phyloP scores from a whole-genome alignment of 495 filamentous ascomycete genomes.

The Neurospora sp. region DNA sequence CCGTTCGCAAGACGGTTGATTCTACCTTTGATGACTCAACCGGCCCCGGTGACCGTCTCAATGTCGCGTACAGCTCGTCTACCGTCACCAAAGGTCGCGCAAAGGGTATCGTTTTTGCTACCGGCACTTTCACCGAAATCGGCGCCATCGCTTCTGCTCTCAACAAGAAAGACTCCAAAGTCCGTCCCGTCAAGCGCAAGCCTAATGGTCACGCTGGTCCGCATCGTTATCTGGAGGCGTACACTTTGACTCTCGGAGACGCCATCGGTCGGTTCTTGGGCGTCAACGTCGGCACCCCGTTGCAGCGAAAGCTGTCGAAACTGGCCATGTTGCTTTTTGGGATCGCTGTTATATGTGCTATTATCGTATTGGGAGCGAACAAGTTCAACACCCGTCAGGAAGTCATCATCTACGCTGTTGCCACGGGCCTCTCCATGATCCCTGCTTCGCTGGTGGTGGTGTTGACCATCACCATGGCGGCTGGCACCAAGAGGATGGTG shows the following conservation, averaged over 20 bases:
- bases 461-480: conserved; percentile 66
- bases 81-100: conserved; percentile 59
- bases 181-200: conserved; percentile 48
- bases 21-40: conserved; percentile 29
- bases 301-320: conserved; percentile 69
- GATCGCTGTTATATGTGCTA: conserved; percentile 61
- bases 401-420: conserved; percentile 76
- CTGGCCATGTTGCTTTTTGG: conserved; percentile 67
- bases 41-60: conserved; percentile 53
- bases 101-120: conserved; percentile 55
- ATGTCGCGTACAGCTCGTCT: conserved; percentile 58
- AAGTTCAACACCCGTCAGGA: conserved; percentile 60
- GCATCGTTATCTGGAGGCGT: conserved; percentile 59
- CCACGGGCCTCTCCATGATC: conserved; percentile 59
- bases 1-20: conserved; percentile 26
- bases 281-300: conserved; percentile 62
- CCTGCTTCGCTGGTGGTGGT: conserved; percentile 55
- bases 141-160: conserved; percentile 65
- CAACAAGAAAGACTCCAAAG: conserved; percentile 46
- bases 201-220: conserved; percentile 48
- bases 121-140: conserved; percentile 70
- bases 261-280: conserved; percentile 62
- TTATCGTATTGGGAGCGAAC: conserved; percentile 73
- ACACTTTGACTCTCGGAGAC: conserved; percentile 54
- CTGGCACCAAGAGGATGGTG: conserved; percentile 68